A percentile compares a stretch with the other conserved stretches of the same genome.
Evolutionary conservation across 139 green algal species (phyloP).

Genomic region (Auxenochlorella protothecoides): DNA sequence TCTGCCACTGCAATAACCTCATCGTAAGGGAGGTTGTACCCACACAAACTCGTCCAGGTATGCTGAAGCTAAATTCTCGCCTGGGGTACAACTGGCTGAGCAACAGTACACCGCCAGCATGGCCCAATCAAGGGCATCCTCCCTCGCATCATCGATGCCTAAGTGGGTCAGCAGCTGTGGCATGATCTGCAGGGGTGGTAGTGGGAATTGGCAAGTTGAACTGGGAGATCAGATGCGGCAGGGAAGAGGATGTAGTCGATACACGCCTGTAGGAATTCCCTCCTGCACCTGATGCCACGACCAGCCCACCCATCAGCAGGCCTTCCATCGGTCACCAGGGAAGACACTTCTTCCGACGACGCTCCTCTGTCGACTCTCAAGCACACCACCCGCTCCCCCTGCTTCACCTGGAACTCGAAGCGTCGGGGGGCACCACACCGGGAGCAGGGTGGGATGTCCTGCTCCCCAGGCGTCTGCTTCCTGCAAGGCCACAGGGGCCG

Average conservation of each 20-base stretch:
- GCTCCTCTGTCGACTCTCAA: not conserved
- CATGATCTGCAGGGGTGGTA: slow-evolving; percentile 29
- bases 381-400: not conserved
- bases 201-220: slow-evolving; percentile 10
- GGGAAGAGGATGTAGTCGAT: no score
- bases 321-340: no score
- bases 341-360: no score
- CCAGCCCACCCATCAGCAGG: no score
- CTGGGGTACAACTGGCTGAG: slow-evolving; percentile 32
- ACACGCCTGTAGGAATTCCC: no score
- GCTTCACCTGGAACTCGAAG: slow-evolving; percentile 65
- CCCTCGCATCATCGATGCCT: slow-evolving; percentile 40
- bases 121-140: slow-evolving; percentile 54
- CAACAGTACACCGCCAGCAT: slow-evolving; percentile 67
- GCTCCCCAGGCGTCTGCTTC: slow-evolving; percentile 11
- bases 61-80: not conserved
- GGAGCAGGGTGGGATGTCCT: slow-evolving; percentile 44
- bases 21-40: slow-evolving; percentile 14
- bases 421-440: slow-evolving; percentile 37
- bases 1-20: no score
- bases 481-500: slow-evolving; percentile 54
- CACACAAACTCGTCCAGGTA: slow-evolving; percentile 38
- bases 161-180: slow-evolving; percentile 64
- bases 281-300: no score
- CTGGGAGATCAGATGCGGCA: no score